Evolutionary conservation across 2,329 filamentous ascomycete genomes (phyloP), one percentile per base, ranked within the genome.

Genomic region (Immersiporthe knoxdaviesiana): DNA sequence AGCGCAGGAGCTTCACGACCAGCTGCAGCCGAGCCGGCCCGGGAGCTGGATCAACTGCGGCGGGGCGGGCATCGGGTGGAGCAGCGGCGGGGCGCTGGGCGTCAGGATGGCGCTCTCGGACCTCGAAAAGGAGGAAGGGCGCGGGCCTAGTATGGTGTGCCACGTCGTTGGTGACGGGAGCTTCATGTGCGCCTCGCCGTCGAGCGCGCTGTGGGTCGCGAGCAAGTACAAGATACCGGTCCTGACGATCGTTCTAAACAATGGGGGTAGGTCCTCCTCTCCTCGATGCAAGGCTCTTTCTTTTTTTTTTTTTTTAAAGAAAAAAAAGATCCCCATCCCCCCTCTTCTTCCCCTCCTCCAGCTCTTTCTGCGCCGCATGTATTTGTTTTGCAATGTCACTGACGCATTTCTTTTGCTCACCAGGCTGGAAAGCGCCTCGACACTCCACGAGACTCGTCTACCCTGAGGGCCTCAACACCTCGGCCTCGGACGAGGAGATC

Each of bases 1-100:
- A 65, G 87, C 88, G 0, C 77, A 75, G 1, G 83, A 87, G 39
- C 87, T 91, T 1, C 83, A 88, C n/a, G 89, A 92, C 72, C 89
- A 91, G 72, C 78, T 92, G 3, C 85, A 85, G 71, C 84, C 86
- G 14, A 87, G 85, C 1, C 72, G 86, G 7, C 80, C 81, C 4
- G 80, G 81, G 1, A 79, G 77, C 63, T 80, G 80, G 77, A 79
- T 82, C 73, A 82, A 82, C 73, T 81, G 80, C 67, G 81, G 82
- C 58, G 80, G 77, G 58, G 81, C 80, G 16, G 82, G 82, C 1
- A 75, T 83, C 1, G 82, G 81, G 6, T 84, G 81, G 81, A 81
- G 79, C 54, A 81, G 81, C 44, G 82, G 81, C 21, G 82, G 76
- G 14, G 80, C 79, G 1, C 67, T 83, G n/a, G 81, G 81, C 14